Percentiles rank a stretch among this genome's conserved stretches.
phyloP scores from a whole-genome alignment of 1,284 basidiomycete species.

The Ganoderma multipileum region DNA sequence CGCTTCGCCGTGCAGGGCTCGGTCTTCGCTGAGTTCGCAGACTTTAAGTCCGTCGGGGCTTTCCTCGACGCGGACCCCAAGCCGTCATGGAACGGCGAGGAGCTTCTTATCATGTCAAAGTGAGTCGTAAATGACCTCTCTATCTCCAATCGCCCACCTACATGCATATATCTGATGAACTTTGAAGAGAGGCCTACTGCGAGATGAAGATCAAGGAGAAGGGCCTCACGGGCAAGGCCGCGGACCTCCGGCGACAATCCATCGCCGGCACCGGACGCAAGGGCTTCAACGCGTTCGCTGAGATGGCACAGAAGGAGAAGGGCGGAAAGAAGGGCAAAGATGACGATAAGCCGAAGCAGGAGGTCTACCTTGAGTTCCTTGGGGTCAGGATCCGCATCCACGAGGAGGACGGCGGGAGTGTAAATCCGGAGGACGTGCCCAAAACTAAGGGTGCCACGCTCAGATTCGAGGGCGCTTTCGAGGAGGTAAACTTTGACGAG shows the following conservation, averaged over 20 bases:
- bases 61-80: constrained; percentile 86
- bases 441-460: constrained; percentile 77
- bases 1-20: constrained; percentile 67
- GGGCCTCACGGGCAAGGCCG: constrained; percentile 77
- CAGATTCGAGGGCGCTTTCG: constrained; percentile 75
- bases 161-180: background rate
- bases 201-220: constrained; percentile 99
- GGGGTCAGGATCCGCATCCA: constrained; percentile 69
- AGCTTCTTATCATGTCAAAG: constrained; percentile 91
- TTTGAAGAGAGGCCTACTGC: constrained; percentile 84
- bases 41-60: constrained; percentile 71
- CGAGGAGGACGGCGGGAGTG: constrained; percentile 69
- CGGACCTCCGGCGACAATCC: constrained; percentile 59
- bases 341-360: constrained; percentile 52
- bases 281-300: constrained; percentile 91
- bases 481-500: constrained; percentile 69
- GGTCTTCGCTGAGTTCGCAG: constrained; percentile 91
- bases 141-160: background rate
- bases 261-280: constrained; percentile 55
- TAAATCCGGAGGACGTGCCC: constrained; percentile 77
- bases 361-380: constrained; percentile 75
- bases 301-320: constrained; percentile 63
- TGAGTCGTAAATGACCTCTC: constrained; percentile 41
- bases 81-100: constrained; percentile 77
- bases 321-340: constrained; percentile 50